These are phyloP conservation scores for Rhizopogon vulgaris DNA, from an alignment of 768 basidiomycete species.

Conservation along the genomic window DNA sequence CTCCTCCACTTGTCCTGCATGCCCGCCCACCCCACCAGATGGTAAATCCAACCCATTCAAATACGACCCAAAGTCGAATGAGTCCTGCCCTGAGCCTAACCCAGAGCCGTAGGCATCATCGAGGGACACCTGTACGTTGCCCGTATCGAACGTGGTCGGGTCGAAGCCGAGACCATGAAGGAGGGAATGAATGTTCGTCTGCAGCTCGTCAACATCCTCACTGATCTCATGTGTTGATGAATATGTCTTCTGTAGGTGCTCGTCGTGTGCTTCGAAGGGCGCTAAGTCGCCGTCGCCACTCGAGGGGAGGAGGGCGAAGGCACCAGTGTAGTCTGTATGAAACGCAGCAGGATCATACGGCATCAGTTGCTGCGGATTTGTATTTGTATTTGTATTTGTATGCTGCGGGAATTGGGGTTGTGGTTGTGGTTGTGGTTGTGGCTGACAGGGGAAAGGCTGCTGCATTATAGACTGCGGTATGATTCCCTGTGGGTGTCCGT, in stretches of 20 bases:
- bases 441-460: conserved; percentile 15
- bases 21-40: conserved; percentile 16
- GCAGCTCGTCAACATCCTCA: conserved; percentile 65
- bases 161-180: conserved; percentile 70
- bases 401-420: not conserved
- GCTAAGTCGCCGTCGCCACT: conserved; percentile 22
- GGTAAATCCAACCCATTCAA: conserved; percentile 27
- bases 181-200: conserved; percentile 61
- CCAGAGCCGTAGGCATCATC: conserved; percentile 4
- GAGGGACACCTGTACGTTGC: not conserved
- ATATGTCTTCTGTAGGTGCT: conserved; percentile 51
- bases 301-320: conserved; percentile 19
- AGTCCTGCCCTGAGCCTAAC: conserved; percentile 11
- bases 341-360: conserved; percentile 17
- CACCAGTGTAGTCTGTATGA: conserved; percentile 15
- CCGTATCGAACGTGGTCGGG: conserved; percentile 25
- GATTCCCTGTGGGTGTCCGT: not conserved
- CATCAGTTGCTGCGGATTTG: conserved; percentile 11
- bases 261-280: conserved; percentile 30
- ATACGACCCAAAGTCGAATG: conserved; percentile 36
- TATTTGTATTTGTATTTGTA: not conserved
- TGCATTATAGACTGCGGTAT: conserved; percentile 18
- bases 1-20: conserved; percentile 14
- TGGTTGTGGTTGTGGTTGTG: conserved; percentile 17
- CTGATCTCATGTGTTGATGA: conserved; percentile 58